phyloP scores from a whole-genome alignment of 2,329 filamentous ascomycete genomes.

The Exophiala xenobiotica region DNA sequence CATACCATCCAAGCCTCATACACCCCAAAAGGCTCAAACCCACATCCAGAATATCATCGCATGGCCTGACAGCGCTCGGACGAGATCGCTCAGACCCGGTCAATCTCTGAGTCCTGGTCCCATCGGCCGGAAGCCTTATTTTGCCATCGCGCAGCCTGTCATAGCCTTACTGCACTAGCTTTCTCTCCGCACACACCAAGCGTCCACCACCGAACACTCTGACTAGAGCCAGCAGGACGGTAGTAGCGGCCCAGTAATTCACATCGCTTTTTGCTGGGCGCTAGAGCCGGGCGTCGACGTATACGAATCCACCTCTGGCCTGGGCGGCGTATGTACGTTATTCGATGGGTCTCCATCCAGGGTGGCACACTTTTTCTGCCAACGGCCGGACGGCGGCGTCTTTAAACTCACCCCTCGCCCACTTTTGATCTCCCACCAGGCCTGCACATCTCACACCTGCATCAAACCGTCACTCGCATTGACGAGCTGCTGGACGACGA shows the following conservation, averaged over 20 bases:
- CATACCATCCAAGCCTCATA: too few species aligned
- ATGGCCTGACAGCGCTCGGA: neutral
- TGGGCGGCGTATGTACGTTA: neutral
- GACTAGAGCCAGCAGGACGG: neutral
- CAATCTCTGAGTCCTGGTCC: neutral
- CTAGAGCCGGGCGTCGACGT: slow-evolving; percentile 2
- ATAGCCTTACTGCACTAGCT: neutral
- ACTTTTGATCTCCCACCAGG: slow-evolving; percentile 30
- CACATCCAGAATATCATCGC: too few species aligned
- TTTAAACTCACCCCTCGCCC: slow-evolving; percentile 26
- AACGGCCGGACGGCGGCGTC: slow-evolving; percentile 20
- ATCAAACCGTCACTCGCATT: slow-evolving; percentile 14
- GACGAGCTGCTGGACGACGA: slow-evolving; percentile 9
- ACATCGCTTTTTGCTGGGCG: neutral
- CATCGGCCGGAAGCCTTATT: slow-evolving; percentile 1
- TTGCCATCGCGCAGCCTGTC: neutral
- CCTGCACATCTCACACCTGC: slow-evolving; percentile 23
- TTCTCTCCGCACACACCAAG: neutral
- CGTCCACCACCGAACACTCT: neutral
- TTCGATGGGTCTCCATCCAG: slow-evolving; percentile 2
- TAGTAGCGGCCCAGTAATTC: neutral
- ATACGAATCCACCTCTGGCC: neutral
- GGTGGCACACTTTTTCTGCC: slow-evolving; percentile 2
- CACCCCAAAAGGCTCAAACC: too few species aligned
- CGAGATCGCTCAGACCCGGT: too few species aligned